A percentile compares a stretch with the other conserved stretches of the same genome.
phyloP scores from a whole-genome alignment of 2,329 filamentous ascomycete genomes.

The Exophiala alcalophila region DNA sequence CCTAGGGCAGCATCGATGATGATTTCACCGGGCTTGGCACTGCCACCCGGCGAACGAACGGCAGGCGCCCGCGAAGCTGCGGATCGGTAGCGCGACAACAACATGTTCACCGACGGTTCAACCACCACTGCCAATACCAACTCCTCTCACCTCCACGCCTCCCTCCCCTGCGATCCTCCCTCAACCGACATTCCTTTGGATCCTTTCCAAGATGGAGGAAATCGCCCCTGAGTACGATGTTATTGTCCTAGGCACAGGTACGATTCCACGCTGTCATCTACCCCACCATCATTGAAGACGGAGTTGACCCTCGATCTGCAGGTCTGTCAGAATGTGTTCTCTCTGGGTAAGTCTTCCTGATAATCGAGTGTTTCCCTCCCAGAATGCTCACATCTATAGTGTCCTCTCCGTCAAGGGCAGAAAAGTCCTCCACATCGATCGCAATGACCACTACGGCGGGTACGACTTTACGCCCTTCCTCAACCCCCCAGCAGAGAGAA shows the following conservation, averaged over 20 bases:
- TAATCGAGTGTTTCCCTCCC: too few species aligned
- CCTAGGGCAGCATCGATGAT: too few species aligned
- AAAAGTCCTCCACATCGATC: constrained; percentile 98
- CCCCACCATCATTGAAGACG: constrained; percentile 34
- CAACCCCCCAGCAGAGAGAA: constrained; percentile 12
- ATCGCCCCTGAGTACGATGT: constrained; percentile 98
- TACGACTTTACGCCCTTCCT: constrained; percentile 49
- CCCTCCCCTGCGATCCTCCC: too few species aligned
- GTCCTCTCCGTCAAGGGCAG: constrained; percentile 97
- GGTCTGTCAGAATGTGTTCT: constrained; percentile 98
- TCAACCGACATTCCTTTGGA: constrained; percentile 2
- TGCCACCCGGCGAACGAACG: too few species aligned
- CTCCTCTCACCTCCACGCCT: constrained; percentile 3
- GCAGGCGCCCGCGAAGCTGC: too few species aligned
- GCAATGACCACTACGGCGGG: constrained; percentile 98
- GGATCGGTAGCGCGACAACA: constrained; percentile 11
- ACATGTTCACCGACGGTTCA: constrained; percentile 20
- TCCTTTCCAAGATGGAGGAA: constrained; percentile 76
- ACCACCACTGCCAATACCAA: constrained; percentile 1
- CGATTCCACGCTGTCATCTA: constrained; percentile 37
- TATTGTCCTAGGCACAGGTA: constrained; percentile 96
- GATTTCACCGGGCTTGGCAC: neutral
- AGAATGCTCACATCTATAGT: constrained; percentile 53
- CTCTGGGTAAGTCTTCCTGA: constrained; percentile 68
- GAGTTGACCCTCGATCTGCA: constrained; percentile 43